Conservation (phyloP, 306 rosid genomes). For the Arachis stenosperma region DNA sequence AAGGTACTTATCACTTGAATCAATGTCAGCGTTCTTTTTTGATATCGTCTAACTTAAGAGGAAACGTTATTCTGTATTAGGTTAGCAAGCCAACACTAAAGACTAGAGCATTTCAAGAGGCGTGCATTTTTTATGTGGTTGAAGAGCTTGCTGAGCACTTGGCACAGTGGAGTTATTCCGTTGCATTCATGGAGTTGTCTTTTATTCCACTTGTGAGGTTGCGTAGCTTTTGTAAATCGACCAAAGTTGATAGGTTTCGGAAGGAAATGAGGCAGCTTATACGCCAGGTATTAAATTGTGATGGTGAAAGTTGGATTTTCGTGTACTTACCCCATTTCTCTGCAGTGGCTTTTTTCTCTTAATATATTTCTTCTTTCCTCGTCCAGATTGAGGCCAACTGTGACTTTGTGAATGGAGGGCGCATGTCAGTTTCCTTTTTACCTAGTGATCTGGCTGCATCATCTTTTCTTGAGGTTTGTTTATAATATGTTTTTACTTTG, state of each 20-base stretch:
- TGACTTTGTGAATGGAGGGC: conserved; percentile 73
- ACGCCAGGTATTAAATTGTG: conserved; percentile 62
- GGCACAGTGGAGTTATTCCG: conserved; percentile 90
- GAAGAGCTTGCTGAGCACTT: conserved; percentile 93
- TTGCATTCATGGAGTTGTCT: conserved; percentile 83
- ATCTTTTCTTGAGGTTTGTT: conserved; percentile 78
- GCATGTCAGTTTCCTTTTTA: conserved; percentile 63
- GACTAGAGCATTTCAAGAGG: conserved; percentile 97
- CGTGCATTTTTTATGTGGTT: conserved; percentile 83
- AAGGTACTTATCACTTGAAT: conserved; percentile 57
- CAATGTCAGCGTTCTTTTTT: conserved; percentile 21
- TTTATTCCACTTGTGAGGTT: conserved; percentile 77
- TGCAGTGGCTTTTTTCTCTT: conserved; percentile 34
- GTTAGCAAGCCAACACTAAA: conserved; percentile 83
- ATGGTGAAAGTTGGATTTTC: conserved; percentile 23
- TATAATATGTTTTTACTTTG: conserved; percentile 11
- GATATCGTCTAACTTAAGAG: conserved; percentile 25
- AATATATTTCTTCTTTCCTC: conserved; percentile 35
- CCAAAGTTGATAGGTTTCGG: conserved; percentile 86
- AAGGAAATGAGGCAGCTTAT: conserved; percentile 77
- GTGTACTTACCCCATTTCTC: conserved; percentile 24
- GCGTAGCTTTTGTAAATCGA: conserved; percentile 79
- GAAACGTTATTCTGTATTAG: conserved; percentile 47
- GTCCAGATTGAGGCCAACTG: conserved; percentile 73
- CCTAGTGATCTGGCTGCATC: conserved; percentile 69